Evolutionary conservation across 208 protist species (phyloP).

Genomic region (Jaenimonas drosophilae): DNA sequence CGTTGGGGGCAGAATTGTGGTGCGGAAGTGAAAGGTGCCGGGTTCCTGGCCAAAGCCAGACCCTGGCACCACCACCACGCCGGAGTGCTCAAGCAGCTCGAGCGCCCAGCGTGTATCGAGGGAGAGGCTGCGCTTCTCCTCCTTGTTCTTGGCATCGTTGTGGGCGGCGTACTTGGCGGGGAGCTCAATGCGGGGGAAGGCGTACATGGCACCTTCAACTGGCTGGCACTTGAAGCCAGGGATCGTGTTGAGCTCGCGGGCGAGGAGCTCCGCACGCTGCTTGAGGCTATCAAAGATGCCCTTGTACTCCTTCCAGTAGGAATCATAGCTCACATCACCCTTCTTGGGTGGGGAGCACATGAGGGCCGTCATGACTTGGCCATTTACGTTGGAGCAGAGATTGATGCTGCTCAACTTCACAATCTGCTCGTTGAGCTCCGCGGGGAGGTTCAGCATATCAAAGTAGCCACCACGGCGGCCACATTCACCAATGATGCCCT

Average conservation of each 20-base stretch:
- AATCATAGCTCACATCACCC: slow-evolving; percentile 87
- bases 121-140: slow-evolving; percentile 51
- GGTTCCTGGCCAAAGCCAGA: slow-evolving; percentile 93
- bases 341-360: slow-evolving; percentile 94
- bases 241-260: slow-evolving; percentile 87
- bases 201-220: slow-evolving; percentile 97
- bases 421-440: slow-evolving; percentile 73
- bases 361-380: slow-evolving; percentile 91
- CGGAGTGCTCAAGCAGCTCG: slow-evolving; percentile 92
- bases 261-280: slow-evolving; percentile 52
- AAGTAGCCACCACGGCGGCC: slow-evolving; percentile 98
- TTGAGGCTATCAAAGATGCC: slow-evolving; percentile 61
- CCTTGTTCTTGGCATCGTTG: slow-evolving; percentile 37
- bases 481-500: slow-evolving; percentile 98
- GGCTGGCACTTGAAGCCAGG: slow-evolving; percentile 90
- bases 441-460: slow-evolving; percentile 76
- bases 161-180: slow-evolving; percentile 68
- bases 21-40: slow-evolving; percentile 98
- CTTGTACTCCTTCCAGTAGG: slow-evolving; percentile 79
- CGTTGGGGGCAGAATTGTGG: slow-evolving; percentile 97
- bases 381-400: slow-evolving; percentile 96
- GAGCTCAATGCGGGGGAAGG: slow-evolving; percentile 93
- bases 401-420: slow-evolving; percentile 94
- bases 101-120: slow-evolving; percentile 96
- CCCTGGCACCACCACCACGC: slow-evolving; percentile 94